Base-by-base conservation (phyloP, 208 protist species). In the Porcisia hertigi region DNA sequence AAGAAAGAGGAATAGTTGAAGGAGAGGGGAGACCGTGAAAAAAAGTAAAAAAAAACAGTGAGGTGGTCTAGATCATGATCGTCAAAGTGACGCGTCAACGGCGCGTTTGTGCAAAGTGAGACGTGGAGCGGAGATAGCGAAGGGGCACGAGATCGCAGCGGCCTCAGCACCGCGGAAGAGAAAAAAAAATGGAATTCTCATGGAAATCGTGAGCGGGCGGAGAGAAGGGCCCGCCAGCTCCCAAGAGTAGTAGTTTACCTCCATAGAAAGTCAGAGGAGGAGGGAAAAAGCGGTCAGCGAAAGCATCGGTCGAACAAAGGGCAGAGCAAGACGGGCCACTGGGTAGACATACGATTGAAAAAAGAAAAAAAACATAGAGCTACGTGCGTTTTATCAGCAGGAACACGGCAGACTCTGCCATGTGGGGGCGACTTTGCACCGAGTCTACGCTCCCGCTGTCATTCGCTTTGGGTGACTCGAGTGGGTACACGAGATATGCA, bases 11-110 rank as follows among this genome's bases (percentile, higher is more conserved):
- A 62, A 23, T 62, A 30, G 30, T 30, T 30, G 30, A 30, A 30
- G 30, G 30, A 25, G 60, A 65, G 25, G 18, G 43, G 16, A 62
- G 6, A 25, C 16, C 16, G 60, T 20, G 9, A 69, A 60, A 45
- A 70, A 39, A 34, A 25, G 41, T 49, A 47, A 59, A 3, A 49
- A 75, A 62, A 76, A 55, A 20, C 25, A n/a, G 62, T n/a, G 57
- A n/a, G 23, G 57, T n/a, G 20, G 9, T 14, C 2, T n/a, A n/a
- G 20, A 11, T 9, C 16, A 25, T 3, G 7, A 36, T 4, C 34
- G 36, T 3, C 2, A 43, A 7, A 20, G 36, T n/a, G 16, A 9
- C 39, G 23, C 3, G 36, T 41, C 36, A 8, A 23, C 36, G 36
- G 12, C 36, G 30, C 1, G 6, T 14, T 5, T 20, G 36, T 39